phyloP scores from a whole-genome alignment of 108 stramenopile genomes.

The Discostella pseudostelligera region DNA sequence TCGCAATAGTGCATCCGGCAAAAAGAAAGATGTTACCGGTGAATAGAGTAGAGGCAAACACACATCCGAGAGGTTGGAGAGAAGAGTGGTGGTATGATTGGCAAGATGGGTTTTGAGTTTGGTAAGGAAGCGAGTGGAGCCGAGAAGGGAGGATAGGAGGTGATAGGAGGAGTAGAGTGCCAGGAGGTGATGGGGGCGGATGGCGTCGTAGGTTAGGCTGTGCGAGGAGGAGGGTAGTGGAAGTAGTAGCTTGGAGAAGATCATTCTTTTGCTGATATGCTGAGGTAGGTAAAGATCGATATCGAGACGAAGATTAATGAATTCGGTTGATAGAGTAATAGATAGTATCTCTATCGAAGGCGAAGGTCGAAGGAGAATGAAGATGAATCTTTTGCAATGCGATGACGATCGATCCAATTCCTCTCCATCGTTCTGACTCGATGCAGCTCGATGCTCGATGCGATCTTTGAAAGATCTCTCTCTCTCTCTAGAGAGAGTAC shows the following conservation, averaged over 20 bases:
- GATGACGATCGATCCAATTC: too few species aligned
- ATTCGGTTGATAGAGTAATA: too few species aligned
- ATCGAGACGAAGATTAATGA: too few species aligned
- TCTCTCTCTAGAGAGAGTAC: too few species aligned
- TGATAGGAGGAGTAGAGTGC: slow-evolving; percentile 45
- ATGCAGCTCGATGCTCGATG: too few species aligned
- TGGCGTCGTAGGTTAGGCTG: slow-evolving; percentile 33
- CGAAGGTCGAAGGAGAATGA: too few species aligned
- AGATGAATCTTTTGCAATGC: too few species aligned
- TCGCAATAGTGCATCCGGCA: slow-evolving; percentile 73
- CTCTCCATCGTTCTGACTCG: too few species aligned
- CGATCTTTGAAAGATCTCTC: too few species aligned
- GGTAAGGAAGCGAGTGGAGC: slow-evolving; percentile 46
- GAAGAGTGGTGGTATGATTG: slow-evolving; percentile 41
- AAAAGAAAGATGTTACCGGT: slow-evolving; percentile 42
- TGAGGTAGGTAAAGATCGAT: too few species aligned
- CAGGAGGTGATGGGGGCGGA: slow-evolving; percentile 63
- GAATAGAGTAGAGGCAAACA: slow-evolving; percentile 50
- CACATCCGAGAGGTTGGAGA: slow-evolving; percentile 41
- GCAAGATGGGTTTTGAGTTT: slow-evolving; percentile 30
- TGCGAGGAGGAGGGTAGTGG: neutral
- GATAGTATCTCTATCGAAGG: too few species aligned
- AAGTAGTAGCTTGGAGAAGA: slow-evolving; percentile 8
- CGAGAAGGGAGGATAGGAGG: slow-evolving; percentile 25
- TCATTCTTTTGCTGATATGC: too few species aligned